These are phyloP conservation scores for Fusarium mexicanum DNA, from an alignment of 2,329 filamentous ascomycete genomes.

Conservation along the genomic window DNA sequence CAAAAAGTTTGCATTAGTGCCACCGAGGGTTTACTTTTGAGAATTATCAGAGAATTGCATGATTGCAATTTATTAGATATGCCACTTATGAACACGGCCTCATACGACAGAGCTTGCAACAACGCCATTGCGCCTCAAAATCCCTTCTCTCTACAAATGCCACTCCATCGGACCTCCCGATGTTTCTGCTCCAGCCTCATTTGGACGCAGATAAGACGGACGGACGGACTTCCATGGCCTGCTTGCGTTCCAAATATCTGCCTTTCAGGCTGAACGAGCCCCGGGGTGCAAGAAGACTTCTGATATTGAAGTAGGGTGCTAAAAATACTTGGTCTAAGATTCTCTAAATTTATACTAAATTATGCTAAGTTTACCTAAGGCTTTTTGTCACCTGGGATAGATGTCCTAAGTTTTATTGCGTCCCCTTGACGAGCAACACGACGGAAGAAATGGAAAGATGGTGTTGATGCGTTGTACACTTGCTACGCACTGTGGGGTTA, in stretches of 20 bases:
- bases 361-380: too few species aligned
- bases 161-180: not conserved
- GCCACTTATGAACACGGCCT: not conserved
- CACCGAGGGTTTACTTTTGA: not conserved
- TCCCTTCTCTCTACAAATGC: not conserved
- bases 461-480: conserved; percentile 60
- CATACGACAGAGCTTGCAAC: not conserved
- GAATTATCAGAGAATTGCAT: not conserved
- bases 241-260: conserved; percentile 1
- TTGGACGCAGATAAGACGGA: not conserved
- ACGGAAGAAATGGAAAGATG: conserved; percentile 31
- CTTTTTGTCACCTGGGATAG: too few species aligned
- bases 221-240: not conserved
- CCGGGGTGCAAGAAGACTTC: too few species aligned
- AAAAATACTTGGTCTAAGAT: too few species aligned
- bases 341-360: too few species aligned
- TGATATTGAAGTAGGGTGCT: too few species aligned
- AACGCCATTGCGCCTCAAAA: not conserved
- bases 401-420: too few species aligned
- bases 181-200: not conserved
- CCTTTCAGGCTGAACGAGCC: conserved; percentile 20
- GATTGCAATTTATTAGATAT: not conserved
- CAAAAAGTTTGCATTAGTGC: conserved; percentile 10
- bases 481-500: conserved; percentile 47
- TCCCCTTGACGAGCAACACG: not conserved